Percentiles rank a stretch among this genome's conserved stretches.
phyloP scores from a whole-genome alignment of 192 early-diverging fungal genomes.

The Cetraspora pellucida region DNA sequence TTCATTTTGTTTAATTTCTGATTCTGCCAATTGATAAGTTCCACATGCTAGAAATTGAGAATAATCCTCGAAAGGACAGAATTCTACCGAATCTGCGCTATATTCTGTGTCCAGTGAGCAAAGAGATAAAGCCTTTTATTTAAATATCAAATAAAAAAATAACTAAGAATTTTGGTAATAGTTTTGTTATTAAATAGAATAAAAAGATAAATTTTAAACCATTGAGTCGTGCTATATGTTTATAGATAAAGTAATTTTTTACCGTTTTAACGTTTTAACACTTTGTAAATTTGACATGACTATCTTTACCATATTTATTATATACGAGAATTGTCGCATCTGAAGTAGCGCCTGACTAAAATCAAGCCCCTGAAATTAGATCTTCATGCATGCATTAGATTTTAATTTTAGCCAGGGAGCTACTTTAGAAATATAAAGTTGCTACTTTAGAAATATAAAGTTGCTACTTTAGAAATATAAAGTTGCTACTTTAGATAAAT shows the following conservation, averaged over 20 bases:
- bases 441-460: too few relatives aligned
- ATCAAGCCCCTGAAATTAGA: too few relatives aligned
- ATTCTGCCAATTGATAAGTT: slow-evolving; percentile 68
- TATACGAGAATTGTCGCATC: too few relatives aligned
- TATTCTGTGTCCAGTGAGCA: slow-evolving; percentile 64
- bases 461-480: too few relatives aligned
- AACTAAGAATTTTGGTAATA: not conserved
- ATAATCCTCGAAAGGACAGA: slow-evolving; percentile 58
- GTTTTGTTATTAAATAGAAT: not conserved
- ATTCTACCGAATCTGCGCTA: slow-evolving; percentile 75
- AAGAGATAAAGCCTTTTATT: slow-evolving; percentile 40
- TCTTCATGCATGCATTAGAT: too few relatives aligned
- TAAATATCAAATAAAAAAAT: not conserved
- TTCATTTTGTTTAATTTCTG: slow-evolving; percentile 34
- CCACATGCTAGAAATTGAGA: slow-evolving; percentile 61
- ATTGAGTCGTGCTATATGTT: not conserved
- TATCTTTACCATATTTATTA: too few relatives aligned
- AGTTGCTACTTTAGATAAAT: too few relatives aligned
- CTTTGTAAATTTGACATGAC: too few relatives aligned
- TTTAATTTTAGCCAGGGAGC: too few relatives aligned
- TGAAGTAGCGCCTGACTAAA: too few relatives aligned
- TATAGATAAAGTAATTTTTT: not conserved
- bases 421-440: too few relatives aligned
- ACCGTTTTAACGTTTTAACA: too few relatives aligned
- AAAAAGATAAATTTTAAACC: not conserved